Base-by-base conservation (phyloP, 2,329 filamentous ascomycete genomes). In the Apiospora rasikravindrae region DNA sequence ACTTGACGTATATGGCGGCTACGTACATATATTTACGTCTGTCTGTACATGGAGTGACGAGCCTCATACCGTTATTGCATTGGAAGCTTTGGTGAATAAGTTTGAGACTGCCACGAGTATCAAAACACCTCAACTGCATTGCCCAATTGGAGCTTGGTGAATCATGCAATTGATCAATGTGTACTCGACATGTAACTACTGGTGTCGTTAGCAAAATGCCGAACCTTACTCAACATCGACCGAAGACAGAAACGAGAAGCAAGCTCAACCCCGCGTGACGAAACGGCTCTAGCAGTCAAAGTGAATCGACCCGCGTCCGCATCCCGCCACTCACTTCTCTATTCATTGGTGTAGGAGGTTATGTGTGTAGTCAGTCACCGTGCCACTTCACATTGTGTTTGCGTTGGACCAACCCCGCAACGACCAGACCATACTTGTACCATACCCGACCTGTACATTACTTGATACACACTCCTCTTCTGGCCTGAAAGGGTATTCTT, bases 251-350 rank as follows among this genome's bases (percentile, higher is more conserved):
- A 64, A 40, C 22, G 22, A 64, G 29, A 64, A 33, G 33, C 57
- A 11, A 40, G 29, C 57, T n/a, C 57, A 22, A 64, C 57, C 57
- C 57, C 57, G 57, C 57, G 57, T 24, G 8, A 40, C 57, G 57
- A 64, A 64, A 64, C 57, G 57, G 57, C 37, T 13, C 57, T 37
- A 64, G 33, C 14, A n/a, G 33, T 40, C n/a, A 40, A 40, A 29
- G 57, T 64, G 57, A 64, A 64, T 64, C 57, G n/a, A 64, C 57
- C 57, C 57, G 57, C 57, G 53, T 61, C 53, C 53, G 53, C 53
- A 64, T 64, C 29, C 57, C 57, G 57, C 57, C 57, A 64, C 57
- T n/a, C 57, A 64, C 49, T 37, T 37, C 33, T 10, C n/a, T n/a
- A 51, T 22, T 51, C 45, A n/a, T n/a, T 49, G 49, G 10, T n/a